These are phyloP conservation scores for Plasmodium vivax DNA, from an alignment of 169 alveolate species.

Conservation along the genomic window DNA sequence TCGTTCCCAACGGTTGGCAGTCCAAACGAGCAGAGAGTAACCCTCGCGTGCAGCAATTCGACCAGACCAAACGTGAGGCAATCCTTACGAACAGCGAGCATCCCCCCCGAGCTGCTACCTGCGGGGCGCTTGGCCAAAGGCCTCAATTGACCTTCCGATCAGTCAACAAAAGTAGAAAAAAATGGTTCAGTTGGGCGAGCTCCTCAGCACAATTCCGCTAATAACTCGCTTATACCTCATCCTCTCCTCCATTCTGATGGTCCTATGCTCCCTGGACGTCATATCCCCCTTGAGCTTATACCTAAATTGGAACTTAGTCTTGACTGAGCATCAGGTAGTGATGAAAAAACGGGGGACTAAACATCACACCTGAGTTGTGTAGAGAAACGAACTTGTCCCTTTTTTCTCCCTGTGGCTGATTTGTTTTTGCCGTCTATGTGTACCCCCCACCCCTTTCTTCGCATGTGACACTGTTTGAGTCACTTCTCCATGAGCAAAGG, in stretches of 20 bases:
- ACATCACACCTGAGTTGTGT: neutral
- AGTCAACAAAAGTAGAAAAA: neutral
- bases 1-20: neutral
- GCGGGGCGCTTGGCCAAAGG: neutral
- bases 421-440: neutral
- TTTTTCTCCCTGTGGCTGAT: neutral
- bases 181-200: conserved; percentile 66
- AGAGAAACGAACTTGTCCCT: neutral
- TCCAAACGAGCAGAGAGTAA: neutral
- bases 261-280: conserved; percentile 86
- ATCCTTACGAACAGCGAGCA: neutral
- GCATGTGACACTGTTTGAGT: neutral
- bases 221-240: conserved; percentile 87
- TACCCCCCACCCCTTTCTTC: neutral
- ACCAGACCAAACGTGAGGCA: neutral
- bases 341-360: neutral
- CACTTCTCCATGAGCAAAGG: neutral
- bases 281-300: conserved; percentile 88
- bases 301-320: conserved; percentile 88
- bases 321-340: conserved; percentile 77
- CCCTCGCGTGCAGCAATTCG: neutral
- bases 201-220: conserved; percentile 78
- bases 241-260: conserved; percentile 85
- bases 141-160: neutral
- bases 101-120: neutral